Conservation (phyloP, 768 basidiomycete species). For the Russula emetica region DNA sequence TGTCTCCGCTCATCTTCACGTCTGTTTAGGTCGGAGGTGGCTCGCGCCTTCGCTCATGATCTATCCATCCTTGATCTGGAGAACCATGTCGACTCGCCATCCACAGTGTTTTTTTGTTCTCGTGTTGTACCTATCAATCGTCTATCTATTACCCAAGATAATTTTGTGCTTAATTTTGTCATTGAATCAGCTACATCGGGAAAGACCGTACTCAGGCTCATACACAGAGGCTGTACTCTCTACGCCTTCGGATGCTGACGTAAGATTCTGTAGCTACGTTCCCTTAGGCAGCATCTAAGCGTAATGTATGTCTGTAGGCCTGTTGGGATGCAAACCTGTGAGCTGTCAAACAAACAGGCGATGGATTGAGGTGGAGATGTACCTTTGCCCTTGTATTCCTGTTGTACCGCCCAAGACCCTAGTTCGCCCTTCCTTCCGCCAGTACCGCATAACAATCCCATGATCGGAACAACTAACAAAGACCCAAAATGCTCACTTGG, state of each 20-base stretch:
- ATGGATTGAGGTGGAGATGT: neutral
- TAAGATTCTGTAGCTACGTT: neutral
- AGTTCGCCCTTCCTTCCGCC: neutral
- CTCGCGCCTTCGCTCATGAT: constrained; percentile 1
- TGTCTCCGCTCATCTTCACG: neutral
- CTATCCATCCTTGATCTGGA: neutral
- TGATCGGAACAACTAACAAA: neutral
- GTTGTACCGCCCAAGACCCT: neutral
- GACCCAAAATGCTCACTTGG: neutral
- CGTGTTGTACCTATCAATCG: constrained; percentile 17
- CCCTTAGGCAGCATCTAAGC: too few relatives aligned
- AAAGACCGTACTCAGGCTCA: neutral
- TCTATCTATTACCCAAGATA: constrained; percentile 6
- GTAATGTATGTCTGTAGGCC: neutral
- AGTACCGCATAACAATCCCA: neutral
- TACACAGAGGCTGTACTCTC: neutral
- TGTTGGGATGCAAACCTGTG: neutral
- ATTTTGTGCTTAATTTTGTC: constrained; percentile 1
- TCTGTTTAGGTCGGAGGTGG: constrained; percentile 17
- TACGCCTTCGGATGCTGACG: neutral
- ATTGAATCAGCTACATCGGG: neutral
- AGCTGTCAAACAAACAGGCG: neutral
- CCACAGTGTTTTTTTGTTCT: constrained; percentile 1
- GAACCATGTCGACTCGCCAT: neutral
- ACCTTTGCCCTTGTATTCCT: neutral